Conservation (phyloP, 2,329 filamentous ascomycete genomes). For the Ophiostoma triangulosporum region DNA sequence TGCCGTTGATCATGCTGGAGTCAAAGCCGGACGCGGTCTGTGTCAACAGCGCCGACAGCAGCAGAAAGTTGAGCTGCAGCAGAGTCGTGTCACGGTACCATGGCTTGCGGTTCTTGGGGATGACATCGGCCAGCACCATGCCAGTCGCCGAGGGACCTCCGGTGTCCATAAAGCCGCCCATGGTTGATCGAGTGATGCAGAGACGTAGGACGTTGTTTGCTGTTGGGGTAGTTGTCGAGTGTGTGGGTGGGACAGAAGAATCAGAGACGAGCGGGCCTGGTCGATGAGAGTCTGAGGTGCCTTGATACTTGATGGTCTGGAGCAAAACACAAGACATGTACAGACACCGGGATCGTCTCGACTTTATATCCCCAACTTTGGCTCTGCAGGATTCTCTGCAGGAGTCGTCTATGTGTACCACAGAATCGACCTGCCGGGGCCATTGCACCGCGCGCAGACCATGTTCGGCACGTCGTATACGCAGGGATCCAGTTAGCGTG, state of each 20-base stretch:
- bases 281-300: not conserved
- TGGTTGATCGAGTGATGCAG: constrained; percentile 64
- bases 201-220: not conserved
- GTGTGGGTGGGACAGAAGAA: too few species aligned
- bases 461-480: not conserved
- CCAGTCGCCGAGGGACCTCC: not conserved
- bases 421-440: not conserved
- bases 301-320: not conserved
- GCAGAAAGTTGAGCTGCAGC: constrained; percentile 20
- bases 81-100: constrained; percentile 16
- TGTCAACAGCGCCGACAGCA: constrained; percentile 21
- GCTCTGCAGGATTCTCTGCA: too few species aligned
- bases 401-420: too few species aligned
- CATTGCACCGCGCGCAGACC: not conserved
- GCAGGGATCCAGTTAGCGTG: not conserved
- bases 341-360: not conserved
- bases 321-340: not conserved
- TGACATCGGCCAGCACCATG: constrained; percentile 10
- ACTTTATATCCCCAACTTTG: not conserved
- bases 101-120: constrained; percentile 11
- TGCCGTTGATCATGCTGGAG: constrained; percentile 21
- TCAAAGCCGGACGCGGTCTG: constrained; percentile 23
- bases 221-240: not conserved
- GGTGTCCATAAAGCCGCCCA: constrained; percentile 62
- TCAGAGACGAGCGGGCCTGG: not conserved